A percentile compares a stretch with the other conserved stretches of the same genome.
phyloP scores from a whole-genome alignment of 495 filamentous ascomycete species.

The Talaromyces stipitatus region DNA sequence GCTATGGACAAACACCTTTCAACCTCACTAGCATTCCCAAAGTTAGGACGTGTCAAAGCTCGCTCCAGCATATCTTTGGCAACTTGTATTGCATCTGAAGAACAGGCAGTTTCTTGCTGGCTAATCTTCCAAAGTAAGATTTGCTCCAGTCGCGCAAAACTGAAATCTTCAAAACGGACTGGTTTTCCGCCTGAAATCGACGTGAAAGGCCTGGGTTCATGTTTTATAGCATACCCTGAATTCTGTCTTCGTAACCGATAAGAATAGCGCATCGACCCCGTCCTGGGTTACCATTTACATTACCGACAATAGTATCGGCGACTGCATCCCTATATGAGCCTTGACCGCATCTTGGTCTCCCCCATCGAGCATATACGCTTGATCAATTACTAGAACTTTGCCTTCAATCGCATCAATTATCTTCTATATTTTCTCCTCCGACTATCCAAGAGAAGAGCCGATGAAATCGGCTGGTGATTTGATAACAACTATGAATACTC shows the following conservation, averaged over 20 bases:
- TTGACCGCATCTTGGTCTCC: conserved; percentile 4
- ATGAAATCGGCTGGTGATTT: conserved; percentile 64
- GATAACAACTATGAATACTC: conserved; percentile 46
- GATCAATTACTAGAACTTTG: conserved; percentile 64
- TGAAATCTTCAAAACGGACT: conserved; percentile 61
- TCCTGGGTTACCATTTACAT: conserved; percentile 60
- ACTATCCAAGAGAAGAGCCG: conserved; percentile 48
- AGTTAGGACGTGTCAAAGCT: conserved; percentile 15
- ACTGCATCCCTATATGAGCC: conserved; percentile 54
- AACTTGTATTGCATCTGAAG: conserved; percentile 22
- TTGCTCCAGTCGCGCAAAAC: conserved; percentile 37
- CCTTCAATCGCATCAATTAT: conserved; percentile 54
- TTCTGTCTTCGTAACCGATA: conserved; percentile 61
- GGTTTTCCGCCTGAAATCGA: conserved; percentile 62
- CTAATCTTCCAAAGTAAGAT: conserved; percentile 48
- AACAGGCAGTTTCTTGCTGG: conserved; percentile 26
- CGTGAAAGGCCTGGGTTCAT: conserved; percentile 60
- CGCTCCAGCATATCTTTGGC: conserved; percentile 24
- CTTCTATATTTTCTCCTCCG: conserved; percentile 56
- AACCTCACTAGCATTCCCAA: conserved; percentile 4
- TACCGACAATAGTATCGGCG: conserved; percentile 65
- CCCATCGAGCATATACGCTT: conserved; percentile 48
- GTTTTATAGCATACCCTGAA: conserved; percentile 63
- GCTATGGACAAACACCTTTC: conserved; percentile 17
- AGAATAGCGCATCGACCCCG: conserved; percentile 68